phyloP scores from a whole-genome alignment of 805 yeast genomes.

The Cyberlindnera nakhonratchasimensis region DNA sequence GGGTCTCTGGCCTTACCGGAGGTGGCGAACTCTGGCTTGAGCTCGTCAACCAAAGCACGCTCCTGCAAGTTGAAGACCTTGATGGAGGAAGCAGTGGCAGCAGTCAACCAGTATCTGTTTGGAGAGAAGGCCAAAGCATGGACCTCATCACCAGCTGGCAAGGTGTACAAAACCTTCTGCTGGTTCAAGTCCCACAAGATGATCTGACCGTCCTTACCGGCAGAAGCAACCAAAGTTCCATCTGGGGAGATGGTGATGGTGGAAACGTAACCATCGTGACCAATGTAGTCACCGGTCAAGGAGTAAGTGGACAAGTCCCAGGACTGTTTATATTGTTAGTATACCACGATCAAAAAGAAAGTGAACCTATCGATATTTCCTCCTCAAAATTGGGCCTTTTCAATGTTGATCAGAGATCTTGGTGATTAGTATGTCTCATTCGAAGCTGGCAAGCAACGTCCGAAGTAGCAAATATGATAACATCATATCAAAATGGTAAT shows the following conservation, averaged over 20 bases:
- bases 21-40: slow-evolving; percentile 95
- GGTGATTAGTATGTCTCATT: slow-evolving; percentile 98
- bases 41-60: slow-evolving; percentile 91
- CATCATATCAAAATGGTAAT: slow-evolving; percentile 71
- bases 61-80: slow-evolving; percentile 97
- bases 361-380: background rate
- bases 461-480: slow-evolving; percentile 98
- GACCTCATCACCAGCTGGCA: slow-evolving; percentile 93
- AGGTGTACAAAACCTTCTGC: slow-evolving; percentile 85
- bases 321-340: slow-evolving; percentile 61
- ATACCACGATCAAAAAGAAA: no score
- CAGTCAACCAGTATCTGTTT: slow-evolving; percentile 99
- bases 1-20: slow-evolving; percentile 92
- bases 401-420: slow-evolving; percentile 82
- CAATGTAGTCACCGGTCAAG: slow-evolving; percentile 93
- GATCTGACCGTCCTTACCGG: slow-evolving; percentile 99
- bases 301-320: slow-evolving; percentile 88
- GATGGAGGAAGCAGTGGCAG: slow-evolving; percentile 97
- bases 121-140: slow-evolving; percentile 99
- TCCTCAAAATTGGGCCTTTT: background rate
- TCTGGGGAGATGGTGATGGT: slow-evolving; percentile 98
- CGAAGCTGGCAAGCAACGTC: slow-evolving; percentile 67
- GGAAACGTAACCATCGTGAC: slow-evolving; percentile 99
- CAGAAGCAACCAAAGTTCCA: slow-evolving; percentile 98
- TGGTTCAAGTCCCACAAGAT: slow-evolving; percentile 96